Conservation (phyloP, 1,284 basidiomycete species). For the Ustilago cynodontis region DNA sequence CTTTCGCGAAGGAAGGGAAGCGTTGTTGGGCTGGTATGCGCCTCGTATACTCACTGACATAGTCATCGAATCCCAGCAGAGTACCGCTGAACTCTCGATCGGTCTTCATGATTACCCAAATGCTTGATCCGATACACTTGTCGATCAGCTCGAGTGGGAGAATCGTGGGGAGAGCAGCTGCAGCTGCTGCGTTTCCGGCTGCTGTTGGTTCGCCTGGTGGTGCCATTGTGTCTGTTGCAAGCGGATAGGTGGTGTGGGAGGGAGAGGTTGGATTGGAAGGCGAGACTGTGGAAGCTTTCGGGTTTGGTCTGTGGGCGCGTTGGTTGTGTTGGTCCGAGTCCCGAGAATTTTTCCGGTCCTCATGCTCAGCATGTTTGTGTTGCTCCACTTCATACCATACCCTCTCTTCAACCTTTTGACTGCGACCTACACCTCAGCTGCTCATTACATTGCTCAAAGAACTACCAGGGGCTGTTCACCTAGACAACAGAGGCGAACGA, state of each 20-base stretch:
- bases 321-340: slow-evolving; percentile 11
- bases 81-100: slow-evolving; percentile 79
- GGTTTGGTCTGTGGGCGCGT: slow-evolving; percentile 1
- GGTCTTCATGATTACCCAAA: slow-evolving; percentile 71
- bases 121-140: slow-evolving; percentile 69
- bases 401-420: background rate
- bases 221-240: slow-evolving; percentile 23
- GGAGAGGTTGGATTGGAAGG: slow-evolving; percentile 1
- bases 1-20: background rate
- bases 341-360: slow-evolving; percentile 9
- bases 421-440: background rate
- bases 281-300: background rate
- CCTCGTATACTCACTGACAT: slow-evolving; percentile 86
- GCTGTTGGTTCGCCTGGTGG: slow-evolving; percentile 48
- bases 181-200: slow-evolving; percentile 37
- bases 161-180: slow-evolving; percentile 57
- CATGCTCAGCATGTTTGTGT: background rate
- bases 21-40: background rate
- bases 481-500: no score
- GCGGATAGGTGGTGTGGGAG: background rate
- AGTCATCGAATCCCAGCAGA: slow-evolving; percentile 96
- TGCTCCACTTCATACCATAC: slow-evolving; percentile 5
- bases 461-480: no score
- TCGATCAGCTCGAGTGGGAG: slow-evolving; percentile 69
- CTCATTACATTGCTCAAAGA: background rate